phyloP scores from a whole-genome alignment of 768 basidiomycete genomes.

The Kwoniella sp. region DNA sequence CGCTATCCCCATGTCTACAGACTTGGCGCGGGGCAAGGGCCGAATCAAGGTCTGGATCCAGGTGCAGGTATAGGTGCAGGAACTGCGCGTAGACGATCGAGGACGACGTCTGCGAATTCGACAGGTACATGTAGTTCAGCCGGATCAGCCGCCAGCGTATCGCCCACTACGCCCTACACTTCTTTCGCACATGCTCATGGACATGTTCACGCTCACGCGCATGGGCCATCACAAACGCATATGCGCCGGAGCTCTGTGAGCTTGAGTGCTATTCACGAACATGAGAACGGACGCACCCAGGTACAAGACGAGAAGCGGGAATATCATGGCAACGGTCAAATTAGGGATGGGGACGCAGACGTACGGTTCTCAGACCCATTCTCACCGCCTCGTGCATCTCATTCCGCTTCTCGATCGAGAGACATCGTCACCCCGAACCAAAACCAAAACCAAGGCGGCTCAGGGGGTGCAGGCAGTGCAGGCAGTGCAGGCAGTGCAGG shows the following conservation, averaged over 20 bases:
- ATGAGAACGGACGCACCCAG: too few relatives aligned
- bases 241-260: background rate
- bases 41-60: too few relatives aligned
- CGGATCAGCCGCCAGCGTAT: background rate
- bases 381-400: background rate
- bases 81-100: slow-evolving; percentile 4
- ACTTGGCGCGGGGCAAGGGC: too few relatives aligned
- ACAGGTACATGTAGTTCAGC: background rate
- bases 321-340: too few relatives aligned
- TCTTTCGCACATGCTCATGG: background rate
- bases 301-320: background rate
- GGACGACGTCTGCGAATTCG: slow-evolving; percentile 1
- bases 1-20: too few relatives aligned
- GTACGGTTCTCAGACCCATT: slow-evolving; percentile 1
- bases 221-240: background rate
- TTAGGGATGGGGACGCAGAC: background rate
- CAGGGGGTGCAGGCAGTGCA: background rate
- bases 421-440: background rate
- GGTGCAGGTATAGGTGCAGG: background rate
- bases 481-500: background rate
- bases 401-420: background rate
- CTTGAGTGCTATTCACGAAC: background rate
- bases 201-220: background rate
- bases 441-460: background rate
- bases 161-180: background rate